Percentiles rank a stretch among this genome's conserved stretches.
Evolutionary conservation across 2,329 filamentous ascomycete species (phyloP).

Genomic region (Beauveria bassiana): DNA sequence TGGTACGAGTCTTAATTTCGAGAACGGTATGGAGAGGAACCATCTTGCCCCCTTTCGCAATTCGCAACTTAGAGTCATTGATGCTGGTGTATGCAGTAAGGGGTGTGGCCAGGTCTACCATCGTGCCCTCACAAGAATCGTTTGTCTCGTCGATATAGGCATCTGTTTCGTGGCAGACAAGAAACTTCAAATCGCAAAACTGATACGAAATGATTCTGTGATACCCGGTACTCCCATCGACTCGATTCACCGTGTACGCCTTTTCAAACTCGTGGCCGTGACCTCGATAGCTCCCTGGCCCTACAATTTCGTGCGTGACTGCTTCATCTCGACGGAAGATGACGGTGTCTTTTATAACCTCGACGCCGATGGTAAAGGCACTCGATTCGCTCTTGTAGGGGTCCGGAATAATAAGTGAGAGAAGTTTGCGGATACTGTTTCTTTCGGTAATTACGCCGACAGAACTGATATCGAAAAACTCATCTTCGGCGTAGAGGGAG

Average conservation of each 20-base stretch:
- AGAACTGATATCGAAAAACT: constrained; percentile 29
- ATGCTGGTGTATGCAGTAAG: neutral
- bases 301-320: constrained; percentile 21
- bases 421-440: constrained; percentile 41
- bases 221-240: constrained; percentile 34
- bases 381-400: constrained; percentile 19
- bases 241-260: constrained; percentile 28
- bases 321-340: constrained; percentile 30
- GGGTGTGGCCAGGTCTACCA: neutral
- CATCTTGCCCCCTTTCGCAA: constrained; percentile 23
- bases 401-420: constrained; percentile 31
- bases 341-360: constrained; percentile 29
- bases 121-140: neutral
- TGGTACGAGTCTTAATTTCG: constrained; percentile 37
- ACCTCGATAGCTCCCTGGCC: constrained; percentile 29
- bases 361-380: constrained; percentile 34
- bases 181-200: constrained; percentile 31
- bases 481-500: constrained; percentile 29
- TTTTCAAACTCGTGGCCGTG: constrained; percentile 39
- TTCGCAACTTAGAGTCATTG: constrained; percentile 20
- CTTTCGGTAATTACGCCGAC: constrained; percentile 38
- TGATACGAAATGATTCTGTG: constrained; percentile 37
- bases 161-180: constrained; percentile 37
- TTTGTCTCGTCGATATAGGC: constrained; percentile 25
- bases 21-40: constrained; percentile 30